Evolutionary conservation across 768 basidiomycete species (phyloP).

Genomic region (Lyophyllum decastes): DNA sequence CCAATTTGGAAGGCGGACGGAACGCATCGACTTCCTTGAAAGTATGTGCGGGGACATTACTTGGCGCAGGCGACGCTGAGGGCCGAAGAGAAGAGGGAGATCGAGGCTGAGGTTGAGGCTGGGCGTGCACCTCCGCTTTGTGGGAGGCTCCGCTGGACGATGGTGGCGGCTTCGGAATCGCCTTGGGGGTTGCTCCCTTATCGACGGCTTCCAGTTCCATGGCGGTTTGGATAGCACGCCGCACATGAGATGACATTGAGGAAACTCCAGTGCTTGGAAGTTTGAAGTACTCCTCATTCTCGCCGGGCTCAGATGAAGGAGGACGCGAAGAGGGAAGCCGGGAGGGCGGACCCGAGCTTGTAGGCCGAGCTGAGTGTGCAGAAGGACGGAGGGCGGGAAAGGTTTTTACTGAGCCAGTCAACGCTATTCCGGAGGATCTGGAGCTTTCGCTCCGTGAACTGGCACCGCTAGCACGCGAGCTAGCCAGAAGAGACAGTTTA

Average conservation of each 20-base stretch:
- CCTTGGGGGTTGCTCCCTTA: conserved; percentile 21
- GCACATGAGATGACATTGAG: conserved; percentile 60
- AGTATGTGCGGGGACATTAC: conserved; percentile 15
- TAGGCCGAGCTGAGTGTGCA: conserved; percentile 47
- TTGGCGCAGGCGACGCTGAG: background rate
- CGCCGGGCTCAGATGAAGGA: conserved; percentile 19
- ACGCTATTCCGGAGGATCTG: conserved; percentile 52
- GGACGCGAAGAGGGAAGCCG: conserved; percentile 24
- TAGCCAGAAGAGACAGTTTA: conserved; percentile 70
- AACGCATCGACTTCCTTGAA: conserved; percentile 29
- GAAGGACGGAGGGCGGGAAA: conserved; percentile 74
- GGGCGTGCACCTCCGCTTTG: background rate
- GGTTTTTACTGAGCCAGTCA: conserved; percentile 67
- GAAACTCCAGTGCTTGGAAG: conserved; percentile 31
- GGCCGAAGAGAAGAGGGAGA: conserved; percentile 18
- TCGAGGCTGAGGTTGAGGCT: background rate
- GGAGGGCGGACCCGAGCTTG: conserved; percentile 35
- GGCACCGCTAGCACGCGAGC: conserved; percentile 56
- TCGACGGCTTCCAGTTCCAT: conserved; percentile 62
- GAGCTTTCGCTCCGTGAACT: conserved; percentile 50
- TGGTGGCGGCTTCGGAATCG: conserved; percentile 19
- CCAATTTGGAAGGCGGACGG: conserved; percentile 69
- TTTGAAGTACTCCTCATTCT: conserved; percentile 18
- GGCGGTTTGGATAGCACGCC: conserved; percentile 68
- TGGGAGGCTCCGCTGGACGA: conserved; percentile 18